Conservation (phyloP, 495 filamentous ascomycete genomes). For the Podospora comata region DNA sequence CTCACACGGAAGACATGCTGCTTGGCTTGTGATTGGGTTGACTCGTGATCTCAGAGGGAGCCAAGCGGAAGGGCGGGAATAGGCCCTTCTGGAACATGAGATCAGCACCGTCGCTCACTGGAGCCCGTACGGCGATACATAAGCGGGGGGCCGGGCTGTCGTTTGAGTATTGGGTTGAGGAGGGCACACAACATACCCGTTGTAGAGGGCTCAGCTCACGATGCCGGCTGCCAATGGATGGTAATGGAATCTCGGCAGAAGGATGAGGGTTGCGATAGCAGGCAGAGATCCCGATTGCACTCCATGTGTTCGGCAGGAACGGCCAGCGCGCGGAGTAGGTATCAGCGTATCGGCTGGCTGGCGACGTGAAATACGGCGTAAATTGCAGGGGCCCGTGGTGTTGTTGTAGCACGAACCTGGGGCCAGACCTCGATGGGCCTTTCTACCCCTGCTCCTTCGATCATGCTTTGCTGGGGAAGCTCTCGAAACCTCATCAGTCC, state of each 20-base stretch:
- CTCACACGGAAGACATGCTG: not conserved
- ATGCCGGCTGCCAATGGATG: not conserved
- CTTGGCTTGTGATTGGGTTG: conserved; percentile 11
- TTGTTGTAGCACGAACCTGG: conserved; percentile 12
- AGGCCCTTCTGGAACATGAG: conserved; percentile 27
- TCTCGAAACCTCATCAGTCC: conserved; percentile 9
- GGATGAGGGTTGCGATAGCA: conserved; percentile 2
- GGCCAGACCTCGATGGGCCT: conserved; percentile 25
- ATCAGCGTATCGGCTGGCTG: not conserved
- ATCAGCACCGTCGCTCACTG: conserved; percentile 8
- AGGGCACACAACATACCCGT: not conserved
- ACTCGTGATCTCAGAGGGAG: not conserved
- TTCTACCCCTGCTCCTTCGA: conserved; percentile 4
- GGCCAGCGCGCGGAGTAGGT: not conserved
- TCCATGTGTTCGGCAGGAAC: conserved; percentile 1
- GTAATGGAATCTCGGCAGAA: not conserved
- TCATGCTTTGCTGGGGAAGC: conserved; percentile 17
- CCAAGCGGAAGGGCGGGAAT: conserved; percentile 13
- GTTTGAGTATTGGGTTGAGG: not conserved
- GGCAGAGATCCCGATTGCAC: not conserved
- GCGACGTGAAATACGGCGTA: not conserved
- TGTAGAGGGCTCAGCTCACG: not conserved
- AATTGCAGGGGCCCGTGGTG: conserved; percentile 13
- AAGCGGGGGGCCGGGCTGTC: not conserved
- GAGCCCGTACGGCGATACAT: not conserved